A percentile compares a stretch with the other conserved stretches of the same genome.
Conservation (phyloP, 352 stramenopile species). For the Phytophthora pinifolia region DNA sequence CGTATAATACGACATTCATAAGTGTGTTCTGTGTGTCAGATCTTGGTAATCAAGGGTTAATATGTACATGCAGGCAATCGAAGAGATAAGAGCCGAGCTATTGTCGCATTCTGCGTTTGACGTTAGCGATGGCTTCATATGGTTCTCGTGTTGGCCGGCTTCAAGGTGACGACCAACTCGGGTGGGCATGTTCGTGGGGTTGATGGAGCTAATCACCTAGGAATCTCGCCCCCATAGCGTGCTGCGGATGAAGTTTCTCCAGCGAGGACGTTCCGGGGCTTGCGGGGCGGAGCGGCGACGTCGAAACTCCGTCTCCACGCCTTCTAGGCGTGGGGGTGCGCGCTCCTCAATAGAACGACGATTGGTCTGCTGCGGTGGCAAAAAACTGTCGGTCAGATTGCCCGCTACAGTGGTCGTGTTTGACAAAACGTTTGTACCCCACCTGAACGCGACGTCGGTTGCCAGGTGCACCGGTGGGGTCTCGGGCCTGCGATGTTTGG, state of each 20-base stretch:
- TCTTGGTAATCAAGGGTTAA: no score
- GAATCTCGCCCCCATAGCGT: slow-evolving; percentile 19
- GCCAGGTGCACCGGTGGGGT: not conserved
- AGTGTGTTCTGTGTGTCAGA: no score
- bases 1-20: no score
- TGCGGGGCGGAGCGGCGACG: slow-evolving; percentile 29
- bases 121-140: no score
- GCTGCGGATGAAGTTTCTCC: slow-evolving; percentile 33
- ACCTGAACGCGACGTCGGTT: slow-evolving; percentile 19
- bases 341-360: slow-evolving; percentile 30
- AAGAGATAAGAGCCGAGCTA: no score
- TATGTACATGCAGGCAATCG: no score
- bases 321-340: slow-evolving; percentile 1
- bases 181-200: slow-evolving; percentile 1
- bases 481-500: not conserved
- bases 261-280: slow-evolving; percentile 15
- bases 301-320: slow-evolving; percentile 18
- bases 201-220: not conserved
- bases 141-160: no score
- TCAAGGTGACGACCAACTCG: no score
- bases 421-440: not conserved
- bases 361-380: slow-evolving; percentile 6
- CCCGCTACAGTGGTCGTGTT: not conserved
- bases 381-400: not conserved
- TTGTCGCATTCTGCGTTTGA: no score